These are phyloP conservation scores for Pseudogymnoascus sp. DNA, from an alignment of 2,329 filamentous ascomycete species.

Conservation along the genomic window DNA sequence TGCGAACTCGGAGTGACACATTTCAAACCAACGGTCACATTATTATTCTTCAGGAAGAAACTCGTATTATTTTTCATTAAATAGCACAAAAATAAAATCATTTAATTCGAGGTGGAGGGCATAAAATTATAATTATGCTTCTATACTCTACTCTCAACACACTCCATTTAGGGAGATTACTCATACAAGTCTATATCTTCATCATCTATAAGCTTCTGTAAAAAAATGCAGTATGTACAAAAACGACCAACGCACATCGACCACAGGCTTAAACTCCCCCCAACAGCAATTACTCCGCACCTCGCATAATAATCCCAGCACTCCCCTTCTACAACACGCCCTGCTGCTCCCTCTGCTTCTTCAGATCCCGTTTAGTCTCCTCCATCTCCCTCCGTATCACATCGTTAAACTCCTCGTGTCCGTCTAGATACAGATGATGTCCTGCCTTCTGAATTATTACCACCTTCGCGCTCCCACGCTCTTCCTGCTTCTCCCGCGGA, in stretches of 20 bases:
- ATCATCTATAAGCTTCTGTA: not conserved
- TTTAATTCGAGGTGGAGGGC: not conserved
- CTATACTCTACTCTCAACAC: not conserved
- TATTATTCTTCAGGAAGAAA: not conserved
- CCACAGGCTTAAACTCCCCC: not conserved
- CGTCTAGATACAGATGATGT: constrained; percentile 67
- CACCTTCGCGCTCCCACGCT: constrained; percentile 78
- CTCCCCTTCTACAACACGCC: not conserved
- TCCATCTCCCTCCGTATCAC: constrained; percentile 60
- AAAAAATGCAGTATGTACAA: not conserved
- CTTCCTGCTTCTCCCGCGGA: constrained; percentile 59
- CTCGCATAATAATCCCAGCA: not conserved
- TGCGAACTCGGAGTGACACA: not conserved
- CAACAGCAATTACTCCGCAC: not conserved
- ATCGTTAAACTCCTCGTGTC: constrained; percentile 61
- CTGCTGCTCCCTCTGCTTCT: constrained; percentile 12
- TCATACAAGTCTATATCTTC: constrained; percentile 4
- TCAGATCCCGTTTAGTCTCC: constrained; percentile 34
- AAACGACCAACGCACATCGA: constrained; percentile 6
- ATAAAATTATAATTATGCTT: not conserved
- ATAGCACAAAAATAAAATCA: not conserved
- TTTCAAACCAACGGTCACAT: not conserved
- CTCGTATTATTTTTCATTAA: not conserved
- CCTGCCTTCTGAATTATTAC: constrained; percentile 66
- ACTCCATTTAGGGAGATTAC: not conserved